Conservation (phyloP, 2,329 filamentous ascomycete genomes). For the Cordyceps cateniannulata region DNA sequence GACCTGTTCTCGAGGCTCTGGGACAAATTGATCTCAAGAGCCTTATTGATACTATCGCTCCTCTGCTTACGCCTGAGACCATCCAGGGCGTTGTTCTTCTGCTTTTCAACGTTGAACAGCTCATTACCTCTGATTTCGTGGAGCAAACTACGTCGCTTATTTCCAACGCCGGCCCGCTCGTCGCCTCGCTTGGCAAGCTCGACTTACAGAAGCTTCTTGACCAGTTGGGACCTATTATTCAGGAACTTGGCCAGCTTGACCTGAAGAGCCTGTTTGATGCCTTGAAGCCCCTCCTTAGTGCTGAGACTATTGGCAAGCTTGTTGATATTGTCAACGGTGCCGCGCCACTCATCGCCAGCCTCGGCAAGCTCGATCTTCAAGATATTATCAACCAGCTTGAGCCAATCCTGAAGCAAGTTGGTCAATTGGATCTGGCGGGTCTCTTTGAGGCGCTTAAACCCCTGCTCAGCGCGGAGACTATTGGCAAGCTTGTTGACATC, state of each 20-base stretch:
- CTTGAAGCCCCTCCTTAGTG: slow-evolving; percentile 10
- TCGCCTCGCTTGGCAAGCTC: slow-evolving; percentile 12
- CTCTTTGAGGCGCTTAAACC: slow-evolving; percentile 15
- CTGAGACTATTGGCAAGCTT: neutral
- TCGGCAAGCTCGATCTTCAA: slow-evolving; percentile 11
- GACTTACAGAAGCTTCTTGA: slow-evolving; percentile 18
- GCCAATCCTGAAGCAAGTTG: slow-evolving; percentile 21
- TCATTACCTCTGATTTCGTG: slow-evolving; percentile 14
- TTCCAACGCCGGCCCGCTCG: slow-evolving; percentile 9
- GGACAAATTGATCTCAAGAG: slow-evolving; percentile 15
- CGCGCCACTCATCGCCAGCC: slow-evolving; percentile 13
- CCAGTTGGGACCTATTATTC: slow-evolving; percentile 24
- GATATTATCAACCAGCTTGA: slow-evolving; percentile 17
- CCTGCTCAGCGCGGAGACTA: neutral
- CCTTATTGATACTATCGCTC: slow-evolving; percentile 15
- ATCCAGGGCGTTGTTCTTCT: slow-evolving; percentile 15
- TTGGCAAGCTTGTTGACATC: slow-evolving; percentile 6
- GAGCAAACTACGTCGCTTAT: slow-evolving; percentile 15
- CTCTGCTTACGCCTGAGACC: slow-evolving; percentile 10
- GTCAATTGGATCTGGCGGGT: slow-evolving; percentile 15
- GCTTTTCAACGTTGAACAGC: slow-evolving; percentile 14
- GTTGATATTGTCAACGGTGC: slow-evolving; percentile 16
- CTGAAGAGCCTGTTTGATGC: slow-evolving; percentile 15
- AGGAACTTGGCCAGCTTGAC: slow-evolving; percentile 15
- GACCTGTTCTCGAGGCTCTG: slow-evolving; percentile 22